Base-by-base conservation (phyloP, 257 asterid species). In the Verbena officinalis region DNA sequence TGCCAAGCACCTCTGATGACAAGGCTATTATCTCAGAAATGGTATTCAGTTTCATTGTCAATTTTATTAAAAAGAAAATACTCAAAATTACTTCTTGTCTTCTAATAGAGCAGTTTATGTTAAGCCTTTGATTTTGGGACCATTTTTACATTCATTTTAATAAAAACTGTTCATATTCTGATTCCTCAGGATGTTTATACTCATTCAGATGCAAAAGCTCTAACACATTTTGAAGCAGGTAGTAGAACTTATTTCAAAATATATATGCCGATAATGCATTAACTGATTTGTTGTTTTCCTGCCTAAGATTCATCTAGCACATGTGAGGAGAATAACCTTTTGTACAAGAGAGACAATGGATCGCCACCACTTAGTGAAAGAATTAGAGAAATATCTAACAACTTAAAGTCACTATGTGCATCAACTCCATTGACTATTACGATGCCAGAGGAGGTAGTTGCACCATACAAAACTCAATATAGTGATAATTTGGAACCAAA, bases 351-450 rank as follows among this genome's bases (percentile, higher is more conserved):
- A 55, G 72, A 63, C 10, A 69, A 48, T 46, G 78, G 67, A 55
- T 84, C 95, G 11, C 96, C 93, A 17, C 85, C 83, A 55, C 83
- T 93, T 7, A 93, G 95, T 71, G 82, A 64, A 62, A 78, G 75
- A 74, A 69, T 93, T 16, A 65, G 75, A 68, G 89, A 83, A 77
- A 53, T 93, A 70, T 69, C 88, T 9, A 71, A 85, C 54, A 77
- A 68, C 55, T 61, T 93, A 30, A 86, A 78, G 55, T 39, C 79
- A 14, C 68, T 92, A 51, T 68, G 62, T 59, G 75, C 93, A 62
- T 76, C 92, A 55, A 78, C 96, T 52, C 88, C 91, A 66, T 50
- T 63, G 53, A 48, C 70, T 30, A 64, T 75, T 30, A 69, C 67
- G 62, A 52, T 76, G 70, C 75, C 78, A 40, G 86, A 77, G 16